These are phyloP conservation scores for Botrytis galanthina DNA, from an alignment of 2,329 filamentous ascomycete genomes.

Conservation along the genomic window DNA sequence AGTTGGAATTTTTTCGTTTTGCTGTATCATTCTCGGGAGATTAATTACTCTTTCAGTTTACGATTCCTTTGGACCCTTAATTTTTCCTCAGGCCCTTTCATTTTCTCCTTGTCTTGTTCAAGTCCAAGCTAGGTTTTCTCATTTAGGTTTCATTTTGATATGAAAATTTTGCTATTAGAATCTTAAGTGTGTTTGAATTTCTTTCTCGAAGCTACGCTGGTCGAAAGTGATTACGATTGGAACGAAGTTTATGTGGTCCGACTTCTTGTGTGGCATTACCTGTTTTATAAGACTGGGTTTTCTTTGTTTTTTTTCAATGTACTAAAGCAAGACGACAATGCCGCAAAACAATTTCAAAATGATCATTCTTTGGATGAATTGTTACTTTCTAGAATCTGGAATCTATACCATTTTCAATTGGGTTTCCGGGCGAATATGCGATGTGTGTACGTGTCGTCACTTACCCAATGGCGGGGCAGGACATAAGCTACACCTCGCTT, in stretches of 20 bases:
- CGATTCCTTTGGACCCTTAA: accelerated
- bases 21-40: neutral
- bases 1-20: neutral
- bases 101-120: neutral
- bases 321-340: neutral
- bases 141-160: neutral
- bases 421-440: no score
- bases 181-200: neutral
- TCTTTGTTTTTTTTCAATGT: neutral
- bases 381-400: accelerated
- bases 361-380: accelerated
- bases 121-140: neutral
- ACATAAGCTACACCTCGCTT: no score
- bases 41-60: neutral
- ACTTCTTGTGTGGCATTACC: neutral
- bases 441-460: no score
- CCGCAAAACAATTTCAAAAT: neutral
- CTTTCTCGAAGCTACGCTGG: neutral
- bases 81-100: neutral
- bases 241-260: accelerated
- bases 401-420: no score
- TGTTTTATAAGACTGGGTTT: neutral
- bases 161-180: neutral
- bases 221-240: neutral
- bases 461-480: no score